These are phyloP conservation scores for Fusarium veterinarium DNA, from an alignment of 2,329 filamentous ascomycete species.

Conservation along the genomic window DNA sequence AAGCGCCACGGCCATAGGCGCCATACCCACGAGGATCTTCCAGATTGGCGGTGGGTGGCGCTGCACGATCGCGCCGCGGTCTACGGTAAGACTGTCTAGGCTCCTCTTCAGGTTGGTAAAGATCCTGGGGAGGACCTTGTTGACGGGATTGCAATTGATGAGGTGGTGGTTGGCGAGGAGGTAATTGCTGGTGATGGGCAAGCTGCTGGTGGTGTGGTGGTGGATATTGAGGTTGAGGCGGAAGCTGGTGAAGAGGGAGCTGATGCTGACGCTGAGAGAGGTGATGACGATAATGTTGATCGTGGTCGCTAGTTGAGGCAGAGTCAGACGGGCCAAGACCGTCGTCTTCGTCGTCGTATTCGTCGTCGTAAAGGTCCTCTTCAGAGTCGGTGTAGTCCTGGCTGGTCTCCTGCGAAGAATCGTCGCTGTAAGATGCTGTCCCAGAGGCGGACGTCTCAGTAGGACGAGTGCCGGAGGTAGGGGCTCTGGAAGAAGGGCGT, in stretches of 20 bases:
- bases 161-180: constrained; percentile 49
- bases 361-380: constrained; percentile 53
- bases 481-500: constrained; percentile 43
- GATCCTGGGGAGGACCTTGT: constrained; percentile 49
- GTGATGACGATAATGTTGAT: constrained; percentile 47
- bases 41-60: constrained; percentile 65
- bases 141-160: constrained; percentile 53
- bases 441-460: constrained; percentile 48
- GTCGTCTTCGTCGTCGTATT: constrained; percentile 53
- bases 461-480: constrained; percentile 37
- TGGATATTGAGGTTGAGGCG: constrained; percentile 49
- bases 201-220: constrained; percentile 50
- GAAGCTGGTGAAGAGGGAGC: constrained; percentile 47
- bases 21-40: constrained; percentile 74
- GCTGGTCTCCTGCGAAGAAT: constrained; percentile 50
- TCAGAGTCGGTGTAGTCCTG: constrained; percentile 45
- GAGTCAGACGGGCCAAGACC: constrained; percentile 70
- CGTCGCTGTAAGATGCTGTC: constrained; percentile 53
- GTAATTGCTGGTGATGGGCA: constrained; percentile 44
- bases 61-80: constrained; percentile 38
- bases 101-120: constrained; percentile 42
- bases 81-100: constrained; percentile 34
- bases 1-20: constrained; percentile 54
- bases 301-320: constrained; percentile 56
- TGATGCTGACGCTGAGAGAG: constrained; percentile 47